Evolutionary conservation across 306 rosid species (phyloP).

Genomic region (Cyamopsis tetragonoloba): DNA sequence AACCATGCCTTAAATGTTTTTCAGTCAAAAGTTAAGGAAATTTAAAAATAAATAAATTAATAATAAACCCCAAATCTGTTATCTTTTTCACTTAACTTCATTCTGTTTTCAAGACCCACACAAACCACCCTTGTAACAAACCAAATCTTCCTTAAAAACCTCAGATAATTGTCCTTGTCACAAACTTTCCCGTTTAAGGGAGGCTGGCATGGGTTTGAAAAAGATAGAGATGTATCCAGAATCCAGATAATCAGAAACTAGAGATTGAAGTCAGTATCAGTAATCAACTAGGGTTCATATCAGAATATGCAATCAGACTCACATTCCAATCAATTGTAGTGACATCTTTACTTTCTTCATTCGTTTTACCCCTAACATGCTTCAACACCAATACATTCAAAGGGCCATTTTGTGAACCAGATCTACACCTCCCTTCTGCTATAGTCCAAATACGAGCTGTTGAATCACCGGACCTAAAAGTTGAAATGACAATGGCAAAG

Average conservation of each 20-base stretch:
- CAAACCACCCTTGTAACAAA: slow-evolving; percentile 23
- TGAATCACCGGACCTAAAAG: slow-evolving; percentile 81
- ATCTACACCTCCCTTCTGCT: slow-evolving; percentile 58
- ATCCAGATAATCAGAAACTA: background rate
- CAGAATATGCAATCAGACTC: slow-evolving; percentile 39
- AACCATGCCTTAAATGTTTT: background rate
- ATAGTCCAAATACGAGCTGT: slow-evolving; percentile 96
- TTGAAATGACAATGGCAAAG: too few species aligned
- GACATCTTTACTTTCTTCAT: slow-evolving; percentile 89
- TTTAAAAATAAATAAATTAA: background rate
- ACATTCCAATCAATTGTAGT: slow-evolving; percentile 97
- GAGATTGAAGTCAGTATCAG: background rate
- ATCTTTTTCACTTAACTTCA: background rate
- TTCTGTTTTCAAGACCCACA: background rate
- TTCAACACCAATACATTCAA: slow-evolving; percentile 66
- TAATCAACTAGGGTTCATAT: slow-evolving; percentile 11
- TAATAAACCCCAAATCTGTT: background rate
- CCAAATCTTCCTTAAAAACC: background rate
- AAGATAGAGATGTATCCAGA: background rate
- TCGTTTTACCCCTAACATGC: slow-evolving; percentile 75
- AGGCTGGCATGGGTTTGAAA: background rate
- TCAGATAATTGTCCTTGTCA: background rate
- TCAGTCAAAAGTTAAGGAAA: background rate
- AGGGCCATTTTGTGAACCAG: slow-evolving; percentile 50
- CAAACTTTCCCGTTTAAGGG: background rate